A percentile compares a stretch with the other conserved stretches of the same genome.
phyloP scores from a whole-genome alignment of 2,329 filamentous ascomycete genomes.

The Fusarium algeriense region DNA sequence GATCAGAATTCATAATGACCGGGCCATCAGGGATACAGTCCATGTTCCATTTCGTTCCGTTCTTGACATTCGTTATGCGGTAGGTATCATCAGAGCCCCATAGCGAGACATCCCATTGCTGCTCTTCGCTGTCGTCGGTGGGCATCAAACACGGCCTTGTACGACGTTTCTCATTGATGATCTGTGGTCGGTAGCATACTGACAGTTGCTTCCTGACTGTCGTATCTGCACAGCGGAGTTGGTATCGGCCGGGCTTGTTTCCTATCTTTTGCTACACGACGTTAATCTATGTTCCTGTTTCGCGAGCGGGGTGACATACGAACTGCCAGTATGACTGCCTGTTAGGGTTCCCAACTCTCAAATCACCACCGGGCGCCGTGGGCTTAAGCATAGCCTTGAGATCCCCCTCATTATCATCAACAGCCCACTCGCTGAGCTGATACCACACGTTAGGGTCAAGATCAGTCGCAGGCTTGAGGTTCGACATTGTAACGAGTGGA shows the following conservation, averaged over 20 bases:
- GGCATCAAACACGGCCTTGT: constrained; percentile 49
- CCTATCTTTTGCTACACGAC: constrained; percentile 45
- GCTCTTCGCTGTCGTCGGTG: constrained; percentile 44
- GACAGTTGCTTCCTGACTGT: constrained; percentile 49
- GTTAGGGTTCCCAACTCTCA: constrained; percentile 39
- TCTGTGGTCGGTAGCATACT: constrained; percentile 43
- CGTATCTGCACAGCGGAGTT: constrained; percentile 47
- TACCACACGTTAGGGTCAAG: constrained; percentile 54
- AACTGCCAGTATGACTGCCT: constrained; percentile 30
- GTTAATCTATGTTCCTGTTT: not conserved
- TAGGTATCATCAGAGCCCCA: constrained; percentile 48
- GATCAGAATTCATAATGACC: constrained; percentile 49
- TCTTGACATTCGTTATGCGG: constrained; percentile 49
- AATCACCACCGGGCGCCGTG: constrained; percentile 13
- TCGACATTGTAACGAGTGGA: constrained; percentile 11
- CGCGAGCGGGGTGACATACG: not conserved
- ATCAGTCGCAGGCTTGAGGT: constrained; percentile 36
- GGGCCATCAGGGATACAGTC: constrained; percentile 51
- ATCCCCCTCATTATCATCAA: constrained; percentile 45
- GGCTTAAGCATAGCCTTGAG: constrained; percentile 45
- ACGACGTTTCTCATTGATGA: constrained; percentile 43
- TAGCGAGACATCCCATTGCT: constrained; percentile 52
- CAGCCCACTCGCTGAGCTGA: constrained; percentile 51
- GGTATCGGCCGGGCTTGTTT: constrained; percentile 48
- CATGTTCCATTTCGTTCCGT: constrained; percentile 50